Evolutionary conservation across 2,329 filamentous ascomycete genomes (phyloP).

Genomic region (Aspergillus viridinutans): DNA sequence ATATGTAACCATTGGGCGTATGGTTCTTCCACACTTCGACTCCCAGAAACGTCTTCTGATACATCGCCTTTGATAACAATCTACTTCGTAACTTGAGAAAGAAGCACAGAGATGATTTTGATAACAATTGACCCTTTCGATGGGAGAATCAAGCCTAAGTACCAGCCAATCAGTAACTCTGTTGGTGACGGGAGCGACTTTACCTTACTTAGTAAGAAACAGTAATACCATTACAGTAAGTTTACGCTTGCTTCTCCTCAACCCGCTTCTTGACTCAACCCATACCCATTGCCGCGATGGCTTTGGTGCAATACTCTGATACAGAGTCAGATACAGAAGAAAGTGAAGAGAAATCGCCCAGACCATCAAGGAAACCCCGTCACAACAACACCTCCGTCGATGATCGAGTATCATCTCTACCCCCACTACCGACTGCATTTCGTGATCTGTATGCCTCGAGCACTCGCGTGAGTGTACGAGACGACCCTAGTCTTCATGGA

Average conservation of each 20-base stretch:
- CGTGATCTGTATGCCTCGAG: constrained; percentile 86
- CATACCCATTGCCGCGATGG: constrained; percentile 41
- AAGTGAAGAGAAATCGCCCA: constrained; percentile 9
- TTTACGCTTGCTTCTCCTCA: neutral
- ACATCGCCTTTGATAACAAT: neutral
- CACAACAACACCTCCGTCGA: constrained; percentile 8
- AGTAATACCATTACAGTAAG: neutral
- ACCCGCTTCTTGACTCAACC: neutral
- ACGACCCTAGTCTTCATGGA: constrained; percentile 80
- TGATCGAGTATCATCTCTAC: constrained; percentile 45
- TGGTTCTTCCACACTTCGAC: neutral
- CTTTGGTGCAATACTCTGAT: constrained; percentile 62
- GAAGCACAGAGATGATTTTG: neutral
- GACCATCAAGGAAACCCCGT: constrained; percentile 23
- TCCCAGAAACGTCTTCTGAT: neutral
- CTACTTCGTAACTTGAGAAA: neutral
- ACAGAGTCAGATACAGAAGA: constrained; percentile 36
- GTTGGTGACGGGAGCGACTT: neutral
- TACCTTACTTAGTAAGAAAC: neutral
- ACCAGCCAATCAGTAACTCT: neutral
- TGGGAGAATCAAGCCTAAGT: too few species aligned
- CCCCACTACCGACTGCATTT: constrained; percentile 74
- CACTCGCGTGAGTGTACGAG: constrained; percentile 69
- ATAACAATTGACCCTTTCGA: too few species aligned
- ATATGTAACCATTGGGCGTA: neutral